Conservation (phyloP, 2,329 filamentous ascomycete genomes). For the Apiospora koreana region DNA sequence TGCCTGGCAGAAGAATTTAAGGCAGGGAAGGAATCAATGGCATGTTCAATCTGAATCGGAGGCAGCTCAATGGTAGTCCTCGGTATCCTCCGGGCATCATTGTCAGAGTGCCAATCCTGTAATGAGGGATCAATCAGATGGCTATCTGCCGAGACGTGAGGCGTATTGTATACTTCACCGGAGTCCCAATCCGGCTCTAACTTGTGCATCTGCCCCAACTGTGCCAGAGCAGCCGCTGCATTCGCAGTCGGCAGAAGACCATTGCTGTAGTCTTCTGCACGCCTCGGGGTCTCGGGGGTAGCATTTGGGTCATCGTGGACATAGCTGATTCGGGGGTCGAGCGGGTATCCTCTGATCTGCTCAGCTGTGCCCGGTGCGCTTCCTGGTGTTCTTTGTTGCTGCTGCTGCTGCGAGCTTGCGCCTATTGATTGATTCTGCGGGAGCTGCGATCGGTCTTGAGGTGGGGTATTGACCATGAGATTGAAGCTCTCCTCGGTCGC, state of each 20-base stretch:
- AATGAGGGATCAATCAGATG: conserved; percentile 16
- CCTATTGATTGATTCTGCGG: background rate
- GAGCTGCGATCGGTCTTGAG: conserved; percentile 65
- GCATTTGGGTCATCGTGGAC: conserved; percentile 63
- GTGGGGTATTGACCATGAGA: conserved; percentile 92
- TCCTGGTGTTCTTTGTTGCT: background rate
- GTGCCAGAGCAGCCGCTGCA: conserved; percentile 83
- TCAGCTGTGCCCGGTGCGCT: conserved; percentile 17
- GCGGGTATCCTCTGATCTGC: conserved; percentile 49
- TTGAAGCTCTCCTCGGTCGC: conserved; percentile 97
- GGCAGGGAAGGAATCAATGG: conserved; percentile 72
- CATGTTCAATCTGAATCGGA: conserved; percentile 67
- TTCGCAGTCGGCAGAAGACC: conserved; percentile 65
- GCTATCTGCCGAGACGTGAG: conserved; percentile 9
- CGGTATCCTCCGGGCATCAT: conserved; percentile 63
- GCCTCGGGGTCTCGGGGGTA: conserved; percentile 68
- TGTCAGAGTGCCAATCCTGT: conserved; percentile 73
- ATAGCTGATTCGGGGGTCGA: conserved; percentile 63
- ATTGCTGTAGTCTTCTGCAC: conserved; percentile 63
- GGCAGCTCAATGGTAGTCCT: conserved; percentile 73
- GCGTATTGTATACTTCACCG: conserved; percentile 62
- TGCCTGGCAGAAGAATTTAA: conserved; percentile 52
- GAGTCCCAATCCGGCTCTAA: conserved; percentile 77
- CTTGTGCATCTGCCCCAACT: conserved; percentile 77
- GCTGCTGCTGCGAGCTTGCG: no score